Conservation (phyloP, 192 early-diverging fungal species). For the Phlyctochytrium planicorne region DNA sequence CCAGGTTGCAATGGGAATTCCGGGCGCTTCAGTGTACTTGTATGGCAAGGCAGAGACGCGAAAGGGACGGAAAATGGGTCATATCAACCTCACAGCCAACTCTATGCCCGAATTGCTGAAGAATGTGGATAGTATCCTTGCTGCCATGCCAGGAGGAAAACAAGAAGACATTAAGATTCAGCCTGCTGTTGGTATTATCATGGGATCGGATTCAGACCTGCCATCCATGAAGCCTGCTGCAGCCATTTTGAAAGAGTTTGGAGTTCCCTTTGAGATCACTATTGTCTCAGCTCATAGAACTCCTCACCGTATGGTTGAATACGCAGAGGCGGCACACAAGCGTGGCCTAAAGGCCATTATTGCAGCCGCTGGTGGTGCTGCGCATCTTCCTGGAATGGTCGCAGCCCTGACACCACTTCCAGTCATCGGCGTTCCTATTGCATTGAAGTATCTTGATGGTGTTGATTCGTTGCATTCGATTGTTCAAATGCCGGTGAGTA, state of each 20-base stretch:
- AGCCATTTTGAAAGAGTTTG: constrained; percentile 82
- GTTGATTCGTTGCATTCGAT: constrained; percentile 97
- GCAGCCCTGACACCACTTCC: constrained; percentile 96
- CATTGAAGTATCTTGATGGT: constrained; percentile 88
- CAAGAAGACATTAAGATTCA: background rate
- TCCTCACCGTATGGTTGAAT: constrained; percentile 88
- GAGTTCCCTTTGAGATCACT: constrained; percentile 93
- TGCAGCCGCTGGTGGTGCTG: constrained; percentile 97
- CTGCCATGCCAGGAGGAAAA: constrained; percentile 19
- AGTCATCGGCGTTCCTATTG: constrained; percentile 97
- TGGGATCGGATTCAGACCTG: constrained; percentile 98
- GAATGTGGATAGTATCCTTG: constrained; percentile 60
- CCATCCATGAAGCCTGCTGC: constrained; percentile 92
- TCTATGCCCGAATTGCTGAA: constrained; percentile 76
- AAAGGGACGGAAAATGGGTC: constrained; percentile 95
- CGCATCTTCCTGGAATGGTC: constrained; percentile 99
- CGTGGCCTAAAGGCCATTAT: constrained; percentile 96
- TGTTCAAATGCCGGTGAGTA: constrained; percentile 93
- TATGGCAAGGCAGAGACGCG: constrained; percentile 93
- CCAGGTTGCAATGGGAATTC: constrained; percentile 67
- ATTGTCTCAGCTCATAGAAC: constrained; percentile 98
- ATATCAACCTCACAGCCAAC: constrained; percentile 90
- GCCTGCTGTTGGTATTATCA: constrained; percentile 94
- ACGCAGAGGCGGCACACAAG: constrained; percentile 80
- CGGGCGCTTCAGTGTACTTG: constrained; percentile 87